Evolutionary conservation across 495 filamentous ascomycete species (phyloP).

Genomic region (Neurospora tetrasperma): DNA sequence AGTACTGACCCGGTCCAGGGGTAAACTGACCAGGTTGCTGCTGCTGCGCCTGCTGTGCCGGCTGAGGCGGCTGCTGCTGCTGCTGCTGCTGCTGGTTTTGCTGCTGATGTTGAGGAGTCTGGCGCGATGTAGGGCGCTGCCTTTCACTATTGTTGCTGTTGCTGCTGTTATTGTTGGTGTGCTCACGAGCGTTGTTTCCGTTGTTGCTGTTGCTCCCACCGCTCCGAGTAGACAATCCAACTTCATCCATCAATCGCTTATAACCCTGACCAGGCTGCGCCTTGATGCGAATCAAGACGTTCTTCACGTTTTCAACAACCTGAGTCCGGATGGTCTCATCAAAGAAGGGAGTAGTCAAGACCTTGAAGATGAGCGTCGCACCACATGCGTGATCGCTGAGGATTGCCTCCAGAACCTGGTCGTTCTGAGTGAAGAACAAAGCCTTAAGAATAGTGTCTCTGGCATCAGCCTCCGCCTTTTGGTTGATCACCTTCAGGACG

Average conservation of each 20-base stretch:
- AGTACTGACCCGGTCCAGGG: conserved; percentile 23
- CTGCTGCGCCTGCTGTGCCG: conserved; percentile 16
- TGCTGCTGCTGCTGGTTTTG: conserved; percentile 14
- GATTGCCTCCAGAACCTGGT: conserved; percentile 83
- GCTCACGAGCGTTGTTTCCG: conserved; percentile 30
- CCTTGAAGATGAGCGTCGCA: conserved; percentile 95
- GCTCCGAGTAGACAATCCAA: conserved; percentile 61
- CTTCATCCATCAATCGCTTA: conserved; percentile 97
- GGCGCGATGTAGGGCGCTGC: conserved; percentile 2
- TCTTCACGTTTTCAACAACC: conserved; percentile 83
- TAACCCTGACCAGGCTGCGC: conserved; percentile 91
- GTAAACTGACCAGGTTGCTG: conserved; percentile 22
- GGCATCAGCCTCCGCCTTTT: conserved; percentile 87
- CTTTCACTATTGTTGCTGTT: conserved; percentile 26
- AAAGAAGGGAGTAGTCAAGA: conserved; percentile 94
- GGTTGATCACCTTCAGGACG: conserved; percentile 96
- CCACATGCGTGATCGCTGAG: conserved; percentile 85
- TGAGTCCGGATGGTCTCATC: conserved; percentile 82
- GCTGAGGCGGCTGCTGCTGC: conserved; percentile 13
- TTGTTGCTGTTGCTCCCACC: conserved; percentile 34
- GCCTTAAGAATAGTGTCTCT: conserved; percentile 87
- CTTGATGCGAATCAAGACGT: conserved; percentile 81
- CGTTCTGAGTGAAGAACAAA: conserved; percentile 85
- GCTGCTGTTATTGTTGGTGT: conserved; percentile 25
- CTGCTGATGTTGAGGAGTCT: conserved; percentile 11